These are phyloP conservation scores for Sphagnum contortum DNA, from an alignment of 225 moss, liverwort and hornwort species.

Conservation along the genomic window DNA sequence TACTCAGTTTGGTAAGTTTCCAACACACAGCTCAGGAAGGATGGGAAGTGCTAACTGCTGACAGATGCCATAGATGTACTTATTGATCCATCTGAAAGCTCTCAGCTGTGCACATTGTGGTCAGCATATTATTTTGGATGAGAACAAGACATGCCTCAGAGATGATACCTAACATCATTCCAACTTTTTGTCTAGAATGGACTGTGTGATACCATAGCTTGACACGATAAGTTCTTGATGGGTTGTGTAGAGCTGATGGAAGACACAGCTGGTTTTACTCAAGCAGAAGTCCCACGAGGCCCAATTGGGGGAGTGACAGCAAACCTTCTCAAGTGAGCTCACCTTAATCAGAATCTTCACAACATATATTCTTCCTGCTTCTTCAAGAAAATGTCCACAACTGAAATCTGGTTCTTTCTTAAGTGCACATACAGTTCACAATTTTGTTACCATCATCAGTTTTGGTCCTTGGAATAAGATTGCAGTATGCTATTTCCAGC, in stretches of 20 bases:
- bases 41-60: no score
- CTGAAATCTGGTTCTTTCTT: no score
- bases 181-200: not conserved
- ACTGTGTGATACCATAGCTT: not conserved
- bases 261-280: conserved; percentile 39
- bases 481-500: no score
- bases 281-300: conserved; percentile 38
- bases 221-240: not conserved
- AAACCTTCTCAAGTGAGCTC: conserved; percentile 36
- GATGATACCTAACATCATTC: no score
- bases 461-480: not conserved
- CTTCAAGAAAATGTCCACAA: not conserved
- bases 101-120: no score
- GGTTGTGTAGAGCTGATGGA: conserved; percentile 31
- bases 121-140: no score
- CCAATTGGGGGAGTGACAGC: conserved; percentile 46
- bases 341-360: not conserved
- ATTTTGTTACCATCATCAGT: not conserved
- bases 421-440: not conserved
- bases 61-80: no score
- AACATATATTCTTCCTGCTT: not conserved
- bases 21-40: not conserved
- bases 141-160: no score
- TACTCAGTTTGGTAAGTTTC: conserved; percentile 43
- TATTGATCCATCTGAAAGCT: no score